Evolutionary conservation across 2,329 filamentous ascomycete genomes (phyloP).

Genomic region (Pezicula rhizophila): DNA sequence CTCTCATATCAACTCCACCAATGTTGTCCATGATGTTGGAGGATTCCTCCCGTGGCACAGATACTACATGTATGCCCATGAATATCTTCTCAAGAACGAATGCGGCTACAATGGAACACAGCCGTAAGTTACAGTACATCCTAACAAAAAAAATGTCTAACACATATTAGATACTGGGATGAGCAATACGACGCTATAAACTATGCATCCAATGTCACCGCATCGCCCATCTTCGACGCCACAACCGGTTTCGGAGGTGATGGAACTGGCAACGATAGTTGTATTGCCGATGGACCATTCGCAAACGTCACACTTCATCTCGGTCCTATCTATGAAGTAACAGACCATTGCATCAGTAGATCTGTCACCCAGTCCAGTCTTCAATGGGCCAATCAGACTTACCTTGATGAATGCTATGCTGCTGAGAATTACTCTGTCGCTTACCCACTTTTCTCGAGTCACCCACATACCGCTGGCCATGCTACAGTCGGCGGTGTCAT

Average conservation of each 20-base stretch:
- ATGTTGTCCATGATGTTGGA: conserved; percentile 11
- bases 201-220: conserved; percentile 3
- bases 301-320: conserved; percentile 8
- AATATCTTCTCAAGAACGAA: conserved; percentile 33
- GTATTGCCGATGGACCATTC: conserved; percentile 4
- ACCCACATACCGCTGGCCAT: conserved; percentile 7
- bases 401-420: conserved; percentile 7
- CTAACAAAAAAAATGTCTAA: background rate
- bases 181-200: conserved; percentile 1
- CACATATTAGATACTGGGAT: conserved; percentile 6
- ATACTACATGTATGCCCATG: conserved; percentile 31
- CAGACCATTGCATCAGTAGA: conserved; percentile 8
- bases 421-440: conserved; percentile 2
- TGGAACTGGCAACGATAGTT: background rate
- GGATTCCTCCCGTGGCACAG: conserved; percentile 37
- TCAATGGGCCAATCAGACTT: background rate
- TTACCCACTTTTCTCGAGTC: background rate
- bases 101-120: conserved; percentile 26
- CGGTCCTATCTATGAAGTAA: conserved; percentile 5
- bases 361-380: conserved; percentile 1
- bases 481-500: conserved; percentile 7
- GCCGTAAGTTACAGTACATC: background rate
- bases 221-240: conserved; percentile 7
- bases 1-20: conserved; percentile 23
- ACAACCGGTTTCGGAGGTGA: conserved; percentile 3